phyloP scores from a whole-genome alignment of 139 green algal species.

The Diplosphaera chodatii region DNA sequence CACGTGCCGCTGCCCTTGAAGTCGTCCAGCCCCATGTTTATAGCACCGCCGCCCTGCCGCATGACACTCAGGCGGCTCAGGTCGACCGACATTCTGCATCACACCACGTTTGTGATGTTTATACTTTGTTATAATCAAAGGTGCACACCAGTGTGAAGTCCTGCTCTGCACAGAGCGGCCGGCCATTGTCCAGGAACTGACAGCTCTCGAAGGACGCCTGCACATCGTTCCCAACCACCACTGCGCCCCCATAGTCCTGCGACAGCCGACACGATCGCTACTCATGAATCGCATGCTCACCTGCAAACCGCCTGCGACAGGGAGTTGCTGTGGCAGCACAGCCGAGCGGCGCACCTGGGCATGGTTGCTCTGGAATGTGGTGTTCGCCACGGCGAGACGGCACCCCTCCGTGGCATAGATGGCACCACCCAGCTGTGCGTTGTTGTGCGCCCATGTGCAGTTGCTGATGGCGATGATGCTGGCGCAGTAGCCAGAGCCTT shows the following conservation, averaged over 20 bases:
- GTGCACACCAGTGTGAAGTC: conserved; percentile 1
- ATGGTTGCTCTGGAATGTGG: neutral
- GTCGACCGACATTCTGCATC: too few relatives aligned
- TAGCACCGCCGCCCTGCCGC: neutral
- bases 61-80: too few relatives aligned
- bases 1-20: neutral
- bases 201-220: neutral
- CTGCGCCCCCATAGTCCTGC: neutral
- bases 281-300: too few relatives aligned
- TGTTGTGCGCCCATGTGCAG: neutral
- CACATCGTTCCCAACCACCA: neutral
- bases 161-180: neutral
- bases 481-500: neutral
- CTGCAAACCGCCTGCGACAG: too few relatives aligned
- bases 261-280: too few relatives aligned
- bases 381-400: neutral
- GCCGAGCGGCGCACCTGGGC: too few relatives aligned
- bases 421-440: neutral
- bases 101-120: too few relatives aligned
- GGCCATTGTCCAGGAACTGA: neutral
- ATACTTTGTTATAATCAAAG: too few relatives aligned
- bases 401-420: neutral
- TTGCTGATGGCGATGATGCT: neutral
- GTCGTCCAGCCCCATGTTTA: neutral
- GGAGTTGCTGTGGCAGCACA: too few relatives aligned